phyloP scores from a whole-genome alignment of 352 stramenopile species.

The Phytopythium sindhum region DNA sequence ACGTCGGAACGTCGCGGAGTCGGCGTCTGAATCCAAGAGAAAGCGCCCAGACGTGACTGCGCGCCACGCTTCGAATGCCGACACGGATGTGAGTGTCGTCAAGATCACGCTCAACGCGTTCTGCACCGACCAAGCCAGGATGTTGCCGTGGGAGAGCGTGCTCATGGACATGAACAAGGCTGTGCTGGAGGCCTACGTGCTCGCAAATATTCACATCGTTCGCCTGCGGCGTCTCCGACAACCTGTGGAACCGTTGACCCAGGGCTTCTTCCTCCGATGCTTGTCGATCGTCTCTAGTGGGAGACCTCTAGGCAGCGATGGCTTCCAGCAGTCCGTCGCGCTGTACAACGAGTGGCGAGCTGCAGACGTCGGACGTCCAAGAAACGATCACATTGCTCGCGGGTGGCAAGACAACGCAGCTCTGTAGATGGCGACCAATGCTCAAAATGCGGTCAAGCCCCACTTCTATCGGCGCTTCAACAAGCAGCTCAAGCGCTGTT shows the following conservation, averaged over 20 bases:
- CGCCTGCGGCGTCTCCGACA: conserved; percentile 4
- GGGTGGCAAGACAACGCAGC: too few relatives aligned
- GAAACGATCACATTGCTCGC: too few relatives aligned
- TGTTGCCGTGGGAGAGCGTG: conserved; percentile 10
- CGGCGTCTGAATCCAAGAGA: too few relatives aligned
- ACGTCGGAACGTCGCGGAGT: too few relatives aligned
- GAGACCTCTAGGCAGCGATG: conserved; percentile 3
- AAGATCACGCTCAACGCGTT: conserved; percentile 13
- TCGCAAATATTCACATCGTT: conserved; percentile 11
- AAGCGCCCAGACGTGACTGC: conserved; percentile 7
- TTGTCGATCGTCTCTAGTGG: neutral
- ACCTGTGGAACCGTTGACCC: neutral
- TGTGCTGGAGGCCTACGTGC: too few relatives aligned
- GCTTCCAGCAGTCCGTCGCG: too few relatives aligned
- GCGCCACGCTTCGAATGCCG: neutral
- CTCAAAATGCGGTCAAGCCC: conserved; percentile 1
- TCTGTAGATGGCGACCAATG: conserved; percentile 6
- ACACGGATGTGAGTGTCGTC: conserved; percentile 5
- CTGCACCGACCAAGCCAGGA: neutral
- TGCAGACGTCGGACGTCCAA: too few relatives aligned
- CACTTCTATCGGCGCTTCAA: conserved; percentile 11
- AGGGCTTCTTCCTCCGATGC: conserved; percentile 11
- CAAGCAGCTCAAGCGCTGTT: conserved; percentile 8
- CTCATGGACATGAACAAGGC: too few relatives aligned
- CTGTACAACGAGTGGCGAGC: too few relatives aligned